A percentile compares a stretch with the other conserved stretches of the same genome.
These are phyloP conservation scores for Blumeria hordei DNA, from an alignment of 2,329 filamentous ascomycete species.

Conservation along the genomic window DNA sequence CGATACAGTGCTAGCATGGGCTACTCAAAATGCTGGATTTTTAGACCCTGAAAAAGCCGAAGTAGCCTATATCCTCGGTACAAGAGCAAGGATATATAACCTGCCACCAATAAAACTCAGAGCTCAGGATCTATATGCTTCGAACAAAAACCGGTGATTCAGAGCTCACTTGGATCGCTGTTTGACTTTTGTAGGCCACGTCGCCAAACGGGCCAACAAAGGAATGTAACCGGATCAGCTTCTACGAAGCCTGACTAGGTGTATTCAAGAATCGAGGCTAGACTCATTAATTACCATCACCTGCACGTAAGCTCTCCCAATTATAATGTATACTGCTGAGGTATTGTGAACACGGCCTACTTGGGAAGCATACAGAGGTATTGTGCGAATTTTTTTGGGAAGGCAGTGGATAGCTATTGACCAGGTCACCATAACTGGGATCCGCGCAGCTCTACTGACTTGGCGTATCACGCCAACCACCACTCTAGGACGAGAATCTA, in stretches of 20 bases:
- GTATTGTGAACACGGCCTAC: too few relatives aligned
- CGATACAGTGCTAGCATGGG: background rate
- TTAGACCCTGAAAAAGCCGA: background rate
- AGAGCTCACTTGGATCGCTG: background rate
- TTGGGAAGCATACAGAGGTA: too few relatives aligned
- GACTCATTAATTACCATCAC: too few relatives aligned
- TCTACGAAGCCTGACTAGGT: too few relatives aligned
- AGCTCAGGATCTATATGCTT: background rate
- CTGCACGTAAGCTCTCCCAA: too few relatives aligned
- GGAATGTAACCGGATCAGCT: too few relatives aligned
- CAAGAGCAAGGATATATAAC: background rate
- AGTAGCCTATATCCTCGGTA: background rate
- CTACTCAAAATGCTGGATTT: background rate
- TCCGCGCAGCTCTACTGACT: background rate
- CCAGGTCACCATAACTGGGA: background rate
- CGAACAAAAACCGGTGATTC: background rate
- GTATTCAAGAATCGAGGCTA: too few relatives aligned
- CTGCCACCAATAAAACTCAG: background rate
- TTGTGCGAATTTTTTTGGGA: background rate
- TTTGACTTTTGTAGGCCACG: background rate
- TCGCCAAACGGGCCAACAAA: background rate
- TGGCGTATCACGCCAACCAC: background rate
- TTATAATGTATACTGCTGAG: too few relatives aligned
- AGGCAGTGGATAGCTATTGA: background rate
- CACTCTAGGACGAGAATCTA: background rate